Evolutionary conservation across 768 basidiomycete genomes (phyloP), one percentile per base, ranked within the genome.

Genomic region (Amanita rubescens): DNA sequence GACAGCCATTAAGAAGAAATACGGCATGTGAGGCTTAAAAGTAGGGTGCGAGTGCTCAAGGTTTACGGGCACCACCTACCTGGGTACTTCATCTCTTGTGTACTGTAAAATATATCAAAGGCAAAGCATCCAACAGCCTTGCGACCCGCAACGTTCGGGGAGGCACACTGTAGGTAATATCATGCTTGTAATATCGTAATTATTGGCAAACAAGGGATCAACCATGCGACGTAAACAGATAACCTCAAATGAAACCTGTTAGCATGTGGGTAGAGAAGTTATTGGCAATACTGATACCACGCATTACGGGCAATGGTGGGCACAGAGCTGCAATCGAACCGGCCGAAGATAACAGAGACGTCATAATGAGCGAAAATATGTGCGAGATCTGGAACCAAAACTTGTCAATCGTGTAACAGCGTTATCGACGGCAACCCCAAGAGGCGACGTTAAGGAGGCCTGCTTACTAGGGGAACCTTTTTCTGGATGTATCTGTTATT

Each of bases 1-100:
- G 90, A 70, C 72, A 45, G 83, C 88, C 42, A 71, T 92, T 55
- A 83, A 80, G 69, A 76, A 79, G 69, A 89, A 84, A 63, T 90
- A 90, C 61, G 78, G 85, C 63, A 76, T 82, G 70, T 76, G 59
- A 75, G 33, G 46, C 15, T 7, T 34, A 25, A n/a, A 14, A 44
- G 27, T 14, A 25, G 27, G 22, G 22, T 12, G 19, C 38, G 15
- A 11, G 10, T 49, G 32, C 24, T 14, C 47, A 33, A 19, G 47
- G 34, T 22, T 8, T n/a, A 15, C 44, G 7, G 24, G 24, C 25
- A 45, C 25, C 44, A 46, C 12, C 44, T n/a, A n/a, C n/a, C n/a
- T n/a, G n/a, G 11, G 30, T 25, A 15, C 14, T 25, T 27, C 12
- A 43, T 45, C 24, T 25, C 43, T 11, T n/a, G 38, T 17, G n/a